phyloP scores from a whole-genome alignment of 1,139 yeast species.

The Hemisphaericaspora subhashii region DNA sequence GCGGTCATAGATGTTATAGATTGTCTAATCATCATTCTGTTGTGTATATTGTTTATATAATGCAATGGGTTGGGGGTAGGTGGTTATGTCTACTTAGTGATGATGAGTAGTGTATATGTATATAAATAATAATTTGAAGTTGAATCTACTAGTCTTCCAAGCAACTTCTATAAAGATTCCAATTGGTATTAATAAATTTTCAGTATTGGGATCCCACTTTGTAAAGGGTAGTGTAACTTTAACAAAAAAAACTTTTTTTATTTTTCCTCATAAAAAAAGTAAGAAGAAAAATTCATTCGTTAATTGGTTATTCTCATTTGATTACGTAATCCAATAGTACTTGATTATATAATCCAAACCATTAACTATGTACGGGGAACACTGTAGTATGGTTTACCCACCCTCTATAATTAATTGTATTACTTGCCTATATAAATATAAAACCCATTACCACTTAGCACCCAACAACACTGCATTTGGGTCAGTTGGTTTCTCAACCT shows the following conservation, averaged over 20 bases:
- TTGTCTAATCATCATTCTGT: conserved; percentile 16
- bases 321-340: not conserved
- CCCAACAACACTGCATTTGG: conserved; percentile 44
- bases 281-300: conserved; percentile 13
- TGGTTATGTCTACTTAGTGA: not conserved
- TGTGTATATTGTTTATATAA: not conserved
- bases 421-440: too few species aligned
- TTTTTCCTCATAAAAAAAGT: conserved; percentile 6
- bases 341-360: not conserved
- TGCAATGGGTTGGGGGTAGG: conserved; percentile 2
- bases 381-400: too few species aligned
- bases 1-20: conserved; percentile 9
- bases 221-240: too few species aligned
- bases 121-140: too few species aligned
- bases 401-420: too few species aligned
- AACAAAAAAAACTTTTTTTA: not conserved
- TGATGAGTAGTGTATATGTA: too few species aligned
- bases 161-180: too few species aligned
- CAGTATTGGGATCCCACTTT: too few species aligned
- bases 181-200: too few species aligned
- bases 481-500: conserved; percentile 53
- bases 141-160: too few species aligned
- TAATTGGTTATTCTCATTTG: conserved; percentile 11
- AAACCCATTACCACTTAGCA: conserved; percentile 51
- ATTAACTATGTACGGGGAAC: too few species aligned